A percentile compares a stretch with the other conserved stretches of the same genome.
Evolutionary conservation across 129 eudicot species (phyloP).

Genomic region (Centrapalus pauciflorus): DNA sequence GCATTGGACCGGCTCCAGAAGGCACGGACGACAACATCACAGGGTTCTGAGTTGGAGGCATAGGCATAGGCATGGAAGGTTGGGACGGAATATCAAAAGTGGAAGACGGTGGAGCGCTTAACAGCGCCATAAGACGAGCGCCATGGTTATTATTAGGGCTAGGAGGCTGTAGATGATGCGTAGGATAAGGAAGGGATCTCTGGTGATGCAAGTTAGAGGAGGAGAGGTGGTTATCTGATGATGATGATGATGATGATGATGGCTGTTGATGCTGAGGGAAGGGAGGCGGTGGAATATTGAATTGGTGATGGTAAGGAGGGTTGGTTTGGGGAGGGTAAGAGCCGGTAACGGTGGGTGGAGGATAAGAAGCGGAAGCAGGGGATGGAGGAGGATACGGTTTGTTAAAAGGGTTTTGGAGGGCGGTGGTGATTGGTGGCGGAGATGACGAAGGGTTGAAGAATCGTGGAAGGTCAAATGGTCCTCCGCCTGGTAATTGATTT

Average conservation of each 20-base stretch:
- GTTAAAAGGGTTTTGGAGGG: conserved; percentile 47
- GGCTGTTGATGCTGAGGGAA: neutral
- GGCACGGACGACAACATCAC: conserved; percentile 22
- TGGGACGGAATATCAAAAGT: conserved; percentile 37
- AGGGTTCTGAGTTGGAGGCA: conserved; percentile 18
- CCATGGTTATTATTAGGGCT: conserved; percentile 51
- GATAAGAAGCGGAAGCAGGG: conserved; percentile 36
- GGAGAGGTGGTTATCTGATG: conserved; percentile 22
- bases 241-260: too few species aligned
- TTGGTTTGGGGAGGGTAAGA: conserved; percentile 44
- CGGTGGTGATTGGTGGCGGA: conserved; percentile 3
- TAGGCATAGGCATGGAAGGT: conserved; percentile 26
- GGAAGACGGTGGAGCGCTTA: conserved; percentile 46
- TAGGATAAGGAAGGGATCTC: conserved; percentile 67
- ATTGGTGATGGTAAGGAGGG: conserved; percentile 28
- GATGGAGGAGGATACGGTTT: conserved; percentile 17
- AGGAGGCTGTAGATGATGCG: conserved; percentile 56
- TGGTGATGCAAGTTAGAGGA: conserved; percentile 53
- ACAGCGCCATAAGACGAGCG: conserved; percentile 73
- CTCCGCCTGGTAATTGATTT: conserved; percentile 39
- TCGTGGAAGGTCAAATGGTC: conserved; percentile 48
- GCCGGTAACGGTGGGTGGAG: conserved; percentile 47
- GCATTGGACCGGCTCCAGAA: conserved; percentile 40
- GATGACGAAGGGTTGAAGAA: conserved; percentile 39
- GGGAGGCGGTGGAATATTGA: conserved; percentile 20